Conservation (phyloP, 139 green algal genomes). For the Volvox africanus region DNA sequence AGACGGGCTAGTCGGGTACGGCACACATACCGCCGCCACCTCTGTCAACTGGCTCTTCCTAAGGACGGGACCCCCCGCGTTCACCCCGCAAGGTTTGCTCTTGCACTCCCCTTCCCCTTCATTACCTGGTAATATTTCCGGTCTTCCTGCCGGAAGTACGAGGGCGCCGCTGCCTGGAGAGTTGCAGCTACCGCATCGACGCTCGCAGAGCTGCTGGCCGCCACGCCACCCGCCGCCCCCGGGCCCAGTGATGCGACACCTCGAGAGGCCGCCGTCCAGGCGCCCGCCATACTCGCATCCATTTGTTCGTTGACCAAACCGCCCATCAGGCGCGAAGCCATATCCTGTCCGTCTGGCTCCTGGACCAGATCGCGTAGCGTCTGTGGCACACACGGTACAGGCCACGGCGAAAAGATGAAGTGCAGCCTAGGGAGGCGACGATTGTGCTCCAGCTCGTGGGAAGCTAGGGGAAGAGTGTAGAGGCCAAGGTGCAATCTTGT, state of each 20-base stretch:
- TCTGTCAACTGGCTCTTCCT: too few relatives aligned
- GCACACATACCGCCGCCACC: too few relatives aligned
- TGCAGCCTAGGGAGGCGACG: too few relatives aligned
- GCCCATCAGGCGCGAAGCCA: constrained; percentile 75
- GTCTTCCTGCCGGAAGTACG: constrained; percentile 88
- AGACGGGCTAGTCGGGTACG: too few relatives aligned
- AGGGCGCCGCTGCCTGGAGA: constrained; percentile 74
- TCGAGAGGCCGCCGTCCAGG: not conserved
- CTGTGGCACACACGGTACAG: not conserved
- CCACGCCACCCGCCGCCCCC: constrained; percentile 38
- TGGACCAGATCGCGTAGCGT: constrained; percentile 76
- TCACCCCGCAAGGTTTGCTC: too few relatives aligned
- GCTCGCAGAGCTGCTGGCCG: constrained; percentile 42
- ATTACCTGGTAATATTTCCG: constrained; percentile 80
- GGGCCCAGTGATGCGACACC: not conserved
- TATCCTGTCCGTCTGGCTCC: constrained; percentile 67
- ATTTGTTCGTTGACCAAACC: constrained; percentile 80
- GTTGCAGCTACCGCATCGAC: constrained; percentile 72
- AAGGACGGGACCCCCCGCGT: too few relatives aligned
- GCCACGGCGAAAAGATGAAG: too few relatives aligned
- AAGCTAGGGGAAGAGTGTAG: too few relatives aligned
- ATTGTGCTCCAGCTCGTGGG: too few relatives aligned
- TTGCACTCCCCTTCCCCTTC: not conserved
- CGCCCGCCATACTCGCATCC: constrained; percentile 19
- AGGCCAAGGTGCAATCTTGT: too few relatives aligned